Base-by-base conservation (phyloP, 1,284 basidiomycete genomes). In the Takashimella koratensis region DNA sequence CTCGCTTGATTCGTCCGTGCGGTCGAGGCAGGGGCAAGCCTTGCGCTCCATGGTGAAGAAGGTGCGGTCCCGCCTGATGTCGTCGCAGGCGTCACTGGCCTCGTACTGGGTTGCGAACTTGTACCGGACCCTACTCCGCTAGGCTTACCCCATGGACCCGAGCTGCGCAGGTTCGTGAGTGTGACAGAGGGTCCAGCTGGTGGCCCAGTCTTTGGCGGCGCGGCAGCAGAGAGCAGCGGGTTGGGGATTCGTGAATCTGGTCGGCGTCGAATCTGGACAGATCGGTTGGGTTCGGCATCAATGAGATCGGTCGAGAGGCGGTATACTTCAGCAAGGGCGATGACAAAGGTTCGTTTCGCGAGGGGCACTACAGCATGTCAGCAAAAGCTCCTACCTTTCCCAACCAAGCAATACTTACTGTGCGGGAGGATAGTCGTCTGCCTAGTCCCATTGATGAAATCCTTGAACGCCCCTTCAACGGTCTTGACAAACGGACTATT, bases 301-400 rank as follows among this genome's bases (percentile, higher is more conserved):
- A 93, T 83, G 79, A 91, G 83, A 64, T 87, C 83, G 0, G 85
- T 83, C 59, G 87, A 86, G 70, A 92, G 83, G n/a, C 87, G 80
- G 68, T 94, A 93, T 2, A 86, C 77, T 21, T 80, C 76, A 2
- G 88, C 88, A 24, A 92, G 81, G 81, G 86, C 60, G 25, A 66
- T 82, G 11, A 91, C 88, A 67, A 93, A 90, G 59, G 86, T 86
- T 47, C 90, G 81, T 52, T 86, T 82, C 13, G 85, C 82, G 16
- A 79, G 79, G 5, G 88, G 86, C 88, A 73, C 67, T 70, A 42
- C 2, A 36, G 30, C 8, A 36, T 36, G 30, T 36, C 16, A 36
- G 30, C 30, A 8, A 36, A 36, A 36, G 16, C 16, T 36, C 8
- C 8, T 45, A 8, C 44, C n/a, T 43, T 43, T 11, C 42, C 19